Conservation (phyloP, 331 rosid species). For the Acacia pycnantha region DNA sequence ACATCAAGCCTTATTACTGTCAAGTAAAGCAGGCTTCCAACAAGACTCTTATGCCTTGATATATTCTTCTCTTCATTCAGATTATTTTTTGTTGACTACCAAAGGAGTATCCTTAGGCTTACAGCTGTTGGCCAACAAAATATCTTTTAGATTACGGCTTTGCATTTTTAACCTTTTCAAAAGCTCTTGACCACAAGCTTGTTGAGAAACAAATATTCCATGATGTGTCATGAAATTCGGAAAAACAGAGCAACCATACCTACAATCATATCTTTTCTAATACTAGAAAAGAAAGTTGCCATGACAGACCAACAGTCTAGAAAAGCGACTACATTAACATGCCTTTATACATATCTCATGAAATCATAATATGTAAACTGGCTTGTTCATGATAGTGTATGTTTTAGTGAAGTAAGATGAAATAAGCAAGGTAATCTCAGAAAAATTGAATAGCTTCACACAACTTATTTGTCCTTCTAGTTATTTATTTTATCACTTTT, state of each 20-base stretch:
- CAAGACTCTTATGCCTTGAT: not conserved
- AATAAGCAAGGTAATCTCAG: not conserved
- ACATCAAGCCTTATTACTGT: not conserved
- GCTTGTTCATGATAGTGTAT: no score
- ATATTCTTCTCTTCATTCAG: not conserved
- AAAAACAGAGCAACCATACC: not conserved
- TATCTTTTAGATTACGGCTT: not conserved
- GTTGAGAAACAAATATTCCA: not conserved
- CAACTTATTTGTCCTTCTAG: not conserved
- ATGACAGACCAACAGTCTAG: not conserved
- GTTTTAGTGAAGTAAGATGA: not conserved
- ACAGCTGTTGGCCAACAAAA: no score
- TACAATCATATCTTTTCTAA: not conserved
- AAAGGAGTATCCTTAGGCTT: not conserved
- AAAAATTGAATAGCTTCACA: not conserved
- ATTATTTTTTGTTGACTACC: not conserved
- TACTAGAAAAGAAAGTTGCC: not conserved
- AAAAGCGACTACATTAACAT: not conserved
- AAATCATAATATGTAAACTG: not conserved
- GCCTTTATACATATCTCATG: not conserved
- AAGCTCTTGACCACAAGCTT: not conserved
- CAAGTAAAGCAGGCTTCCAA: not conserved
- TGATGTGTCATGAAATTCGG: not conserved
- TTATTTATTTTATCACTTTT: not conserved
- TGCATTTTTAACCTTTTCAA: not conserved